phyloP scores from a whole-genome alignment of 352 stramenopile genomes.

The Phytophthora meadii region DNA sequence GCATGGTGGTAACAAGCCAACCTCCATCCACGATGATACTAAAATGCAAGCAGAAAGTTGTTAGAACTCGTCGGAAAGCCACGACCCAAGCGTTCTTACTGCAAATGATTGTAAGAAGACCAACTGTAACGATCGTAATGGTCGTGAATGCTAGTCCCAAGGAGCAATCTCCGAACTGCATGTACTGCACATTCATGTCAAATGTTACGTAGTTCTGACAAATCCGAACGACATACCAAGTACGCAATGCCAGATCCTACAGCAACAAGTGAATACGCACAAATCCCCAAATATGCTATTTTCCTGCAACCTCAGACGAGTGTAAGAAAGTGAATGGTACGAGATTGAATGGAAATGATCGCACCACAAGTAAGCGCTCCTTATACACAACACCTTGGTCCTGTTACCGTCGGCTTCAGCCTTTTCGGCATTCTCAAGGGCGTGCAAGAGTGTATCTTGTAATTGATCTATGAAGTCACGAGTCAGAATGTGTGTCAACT shows the following conservation, averaged over 20 bases:
- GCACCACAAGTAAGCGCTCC: conserved; percentile 32
- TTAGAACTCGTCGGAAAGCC: conserved; percentile 3
- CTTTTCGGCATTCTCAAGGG: conserved; percentile 54
- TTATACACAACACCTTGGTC: conserved; percentile 1
- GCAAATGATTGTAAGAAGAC: conserved; percentile 73
- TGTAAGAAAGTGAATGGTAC: neutral
- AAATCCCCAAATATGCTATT: conserved; percentile 41
- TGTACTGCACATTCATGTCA: conserved; percentile 63
- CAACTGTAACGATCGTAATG: conserved; percentile 82
- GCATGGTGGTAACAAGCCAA: conserved; percentile 77
- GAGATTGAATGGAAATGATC: neutral
- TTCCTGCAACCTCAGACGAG: conserved; percentile 21
- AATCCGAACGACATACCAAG: conserved; percentile 40
- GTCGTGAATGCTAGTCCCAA: conserved; percentile 84
- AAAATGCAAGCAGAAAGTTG: neutral
- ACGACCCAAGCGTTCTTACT: conserved; percentile 36
- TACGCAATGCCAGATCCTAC: conserved; percentile 47
- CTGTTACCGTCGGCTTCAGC: conserved; percentile 10
- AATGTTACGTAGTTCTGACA: neutral
- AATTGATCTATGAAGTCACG: conserved; percentile 54
- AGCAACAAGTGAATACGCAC: conserved; percentile 68
- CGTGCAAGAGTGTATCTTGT: conserved; percentile 57
- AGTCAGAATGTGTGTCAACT: neutral
- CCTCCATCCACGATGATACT: conserved; percentile 81
- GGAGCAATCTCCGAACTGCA: conserved; percentile 87